A percentile compares a stretch with the other conserved stretches of the same genome.
Conservation (phyloP, 2,329 filamentous ascomycete species). For the Colletotrichum acutatum region DNA sequence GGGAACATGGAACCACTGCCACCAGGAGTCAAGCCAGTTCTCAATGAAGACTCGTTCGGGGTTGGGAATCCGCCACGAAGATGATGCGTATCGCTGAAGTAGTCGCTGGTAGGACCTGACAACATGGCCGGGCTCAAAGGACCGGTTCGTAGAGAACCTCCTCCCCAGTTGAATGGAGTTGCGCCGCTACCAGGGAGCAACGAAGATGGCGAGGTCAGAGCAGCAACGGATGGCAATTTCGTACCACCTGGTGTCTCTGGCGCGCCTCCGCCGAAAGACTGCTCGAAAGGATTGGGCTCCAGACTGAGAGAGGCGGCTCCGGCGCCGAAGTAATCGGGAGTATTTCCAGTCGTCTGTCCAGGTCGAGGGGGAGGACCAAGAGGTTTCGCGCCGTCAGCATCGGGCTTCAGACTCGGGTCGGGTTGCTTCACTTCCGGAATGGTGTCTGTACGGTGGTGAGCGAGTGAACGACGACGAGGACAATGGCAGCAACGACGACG, state of each 20-base stretch:
- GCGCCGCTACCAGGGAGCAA: slow-evolving; percentile 79
- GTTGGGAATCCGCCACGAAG: slow-evolving; percentile 89
- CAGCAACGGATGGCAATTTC: slow-evolving; percentile 88
- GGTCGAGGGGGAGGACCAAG: slow-evolving; percentile 78
- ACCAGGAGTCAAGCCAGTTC: slow-evolving; percentile 92
- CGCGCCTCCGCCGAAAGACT: slow-evolving; percentile 80
- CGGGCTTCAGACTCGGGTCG: slow-evolving; percentile 62
- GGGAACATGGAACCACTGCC: slow-evolving; percentile 98
- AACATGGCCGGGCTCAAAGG: slow-evolving; percentile 98
- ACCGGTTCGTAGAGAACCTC: slow-evolving; percentile 87
- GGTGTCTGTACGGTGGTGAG: slow-evolving; percentile 49
- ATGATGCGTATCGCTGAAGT: slow-evolving; percentile 84
- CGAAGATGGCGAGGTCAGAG: slow-evolving; percentile 89
- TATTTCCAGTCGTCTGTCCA: slow-evolving; percentile 62
- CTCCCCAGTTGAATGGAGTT: slow-evolving; percentile 81
- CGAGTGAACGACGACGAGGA: slow-evolving; percentile 21
- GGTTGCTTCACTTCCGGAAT: slow-evolving; percentile 60
- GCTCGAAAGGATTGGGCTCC: slow-evolving; percentile 97
- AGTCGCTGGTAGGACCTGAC: slow-evolving; percentile 85
- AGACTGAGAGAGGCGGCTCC: slow-evolving; percentile 70
- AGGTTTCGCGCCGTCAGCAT: slow-evolving; percentile 71
- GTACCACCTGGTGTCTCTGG: slow-evolving; percentile 85
- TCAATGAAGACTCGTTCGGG: slow-evolving; percentile 93
- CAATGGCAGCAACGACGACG: slow-evolving; percentile 26
- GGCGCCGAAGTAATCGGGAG: slow-evolving; percentile 76